Evolutionary conservation across 108 stramenopile genomes (phyloP), one percentile per base, ranked within the genome.

Genomic region (Pseudonitzschia delicatissima): DNA sequence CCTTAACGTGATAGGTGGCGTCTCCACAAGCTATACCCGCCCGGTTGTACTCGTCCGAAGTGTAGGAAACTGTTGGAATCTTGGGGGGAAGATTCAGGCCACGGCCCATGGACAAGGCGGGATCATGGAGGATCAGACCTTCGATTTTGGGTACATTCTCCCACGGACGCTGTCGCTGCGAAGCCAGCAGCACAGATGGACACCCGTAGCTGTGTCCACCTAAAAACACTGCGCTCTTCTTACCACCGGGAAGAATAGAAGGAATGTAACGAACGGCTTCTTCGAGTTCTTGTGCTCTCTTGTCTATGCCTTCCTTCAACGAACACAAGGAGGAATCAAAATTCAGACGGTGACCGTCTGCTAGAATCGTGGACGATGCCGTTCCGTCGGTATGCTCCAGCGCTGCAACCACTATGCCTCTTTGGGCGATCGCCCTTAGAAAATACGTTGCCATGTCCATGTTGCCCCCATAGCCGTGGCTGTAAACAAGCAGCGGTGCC

Each of bases 381-480:
- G 53, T 55, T 27, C 53, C 53, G 26, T 55, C 53, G 8, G 53
- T 33, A 12, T 55, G 53, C n/a, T 55, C 53, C 3, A 55, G 8
- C n/a, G 26, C 26, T 13, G 53, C 53, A n/a, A 55, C 26, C 8
- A 55, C 17, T 12, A 33, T n/a, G 18, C 53, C 53, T 29, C 18
- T 25, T 4, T 5, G 15, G 0, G 53, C 53, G 29, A 55, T 13
- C 29, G 26, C 53, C 11, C 53, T 12, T 23, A 55, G 20, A 55
- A 55, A 55, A 17, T 32, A 55, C 26, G 53, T 55, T 23, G 53
- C 6, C 53, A 55, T 55, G n/a, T 55, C 53, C 53, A 55, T 55
- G n/a, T 55, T 55, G 9, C 53, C 53, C 11, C 53, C 53, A 27
- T 55, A 55, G 2, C 53, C 53, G 17, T 55, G 53, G n/a, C 53